Percentiles rank a stretch among this genome's conserved stretches.
Evolutionary conservation across 257 asterid species (phyloP).

Genomic region (Lantana camara): DNA sequence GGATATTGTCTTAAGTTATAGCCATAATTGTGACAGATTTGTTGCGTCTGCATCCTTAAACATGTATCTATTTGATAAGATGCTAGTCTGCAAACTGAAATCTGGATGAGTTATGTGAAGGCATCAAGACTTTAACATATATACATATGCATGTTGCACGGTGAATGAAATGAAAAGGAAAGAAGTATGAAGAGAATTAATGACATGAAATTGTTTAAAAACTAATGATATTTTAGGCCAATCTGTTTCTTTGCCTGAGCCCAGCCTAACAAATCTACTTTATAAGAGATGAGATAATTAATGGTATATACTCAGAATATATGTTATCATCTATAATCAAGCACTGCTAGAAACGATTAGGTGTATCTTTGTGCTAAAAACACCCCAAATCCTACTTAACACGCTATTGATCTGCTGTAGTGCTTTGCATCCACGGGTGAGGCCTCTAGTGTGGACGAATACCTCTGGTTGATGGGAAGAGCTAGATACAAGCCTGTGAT

Average conservation of each 20-base stretch:
- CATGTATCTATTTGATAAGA: too few relatives aligned
- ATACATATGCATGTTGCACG: background rate
- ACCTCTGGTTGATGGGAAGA: slow-evolving; percentile 98
- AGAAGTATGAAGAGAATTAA: background rate
- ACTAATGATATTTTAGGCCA: background rate
- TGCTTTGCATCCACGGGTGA: slow-evolving; percentile 98
- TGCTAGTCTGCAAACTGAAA: too few relatives aligned
- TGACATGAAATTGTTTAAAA: background rate
- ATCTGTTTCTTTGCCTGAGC: too few relatives aligned
- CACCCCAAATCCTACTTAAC: slow-evolving; percentile 17
- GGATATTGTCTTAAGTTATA: background rate
- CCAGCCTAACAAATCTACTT: too few relatives aligned
- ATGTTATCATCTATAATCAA: background rate
- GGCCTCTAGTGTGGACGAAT: slow-evolving; percentile 95
- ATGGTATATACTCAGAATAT: too few relatives aligned
- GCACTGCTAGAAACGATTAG: background rate
- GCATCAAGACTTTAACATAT: too few relatives aligned
- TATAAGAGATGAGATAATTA: background rate
- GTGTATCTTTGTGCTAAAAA: background rate
- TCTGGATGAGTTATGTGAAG: too few relatives aligned
- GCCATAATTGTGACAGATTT: slow-evolving; percentile 10
- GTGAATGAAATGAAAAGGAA: background rate
- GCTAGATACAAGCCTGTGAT: slow-evolving; percentile 88
- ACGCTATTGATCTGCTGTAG: slow-evolving; percentile 42
- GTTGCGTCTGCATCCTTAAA: background rate